Conservation (phyloP, 2,329 filamentous ascomycete species). For the Claviceps pusilla region DNA sequence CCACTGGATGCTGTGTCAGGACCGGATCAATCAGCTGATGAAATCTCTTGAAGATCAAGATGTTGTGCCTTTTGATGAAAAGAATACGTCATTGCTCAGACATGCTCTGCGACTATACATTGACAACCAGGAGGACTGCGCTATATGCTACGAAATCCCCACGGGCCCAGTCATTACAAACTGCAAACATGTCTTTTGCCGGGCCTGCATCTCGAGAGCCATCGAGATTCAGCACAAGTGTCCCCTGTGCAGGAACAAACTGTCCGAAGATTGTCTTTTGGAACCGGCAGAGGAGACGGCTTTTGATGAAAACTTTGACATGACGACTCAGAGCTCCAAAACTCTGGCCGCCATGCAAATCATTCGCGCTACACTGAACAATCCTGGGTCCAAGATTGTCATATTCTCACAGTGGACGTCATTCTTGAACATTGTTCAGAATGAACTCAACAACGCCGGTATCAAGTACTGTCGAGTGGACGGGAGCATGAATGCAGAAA, state of each 20-base stretch:
- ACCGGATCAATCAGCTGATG: conserved; percentile 59
- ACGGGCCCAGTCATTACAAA: conserved; percentile 65
- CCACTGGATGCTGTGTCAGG: conserved; percentile 70
- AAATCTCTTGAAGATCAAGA: conserved; percentile 51
- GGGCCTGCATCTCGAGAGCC: conserved; percentile 56
- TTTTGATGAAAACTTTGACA: conserved; percentile 38
- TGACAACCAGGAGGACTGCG: conserved; percentile 68
- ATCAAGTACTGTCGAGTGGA: conserved; percentile 61
- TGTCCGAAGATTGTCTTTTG: conserved; percentile 45
- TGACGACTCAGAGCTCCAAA: conserved; percentile 60
- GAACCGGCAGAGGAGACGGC: conserved; percentile 46
- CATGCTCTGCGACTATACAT: conserved; percentile 61
- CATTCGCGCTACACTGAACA: conserved; percentile 50
- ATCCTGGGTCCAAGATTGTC: conserved; percentile 51
- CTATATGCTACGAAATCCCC: conserved; percentile 63
- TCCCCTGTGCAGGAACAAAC: conserved; percentile 63
- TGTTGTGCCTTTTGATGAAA: conserved; percentile 52
- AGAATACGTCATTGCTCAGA: conserved; percentile 59
- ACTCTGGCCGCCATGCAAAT: conserved; percentile 67
- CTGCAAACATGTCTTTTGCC: conserved; percentile 71
- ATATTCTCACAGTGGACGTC: conserved; percentile 67
- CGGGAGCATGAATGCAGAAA: conserved; percentile 56
- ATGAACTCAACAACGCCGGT: conserved; percentile 44
- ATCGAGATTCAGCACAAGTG: conserved; percentile 67
- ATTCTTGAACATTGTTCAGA: conserved; percentile 57